Evolutionary conservation across 2,329 filamentous ascomycete genomes (phyloP).

Genomic region (Xylaria sp.): DNA sequence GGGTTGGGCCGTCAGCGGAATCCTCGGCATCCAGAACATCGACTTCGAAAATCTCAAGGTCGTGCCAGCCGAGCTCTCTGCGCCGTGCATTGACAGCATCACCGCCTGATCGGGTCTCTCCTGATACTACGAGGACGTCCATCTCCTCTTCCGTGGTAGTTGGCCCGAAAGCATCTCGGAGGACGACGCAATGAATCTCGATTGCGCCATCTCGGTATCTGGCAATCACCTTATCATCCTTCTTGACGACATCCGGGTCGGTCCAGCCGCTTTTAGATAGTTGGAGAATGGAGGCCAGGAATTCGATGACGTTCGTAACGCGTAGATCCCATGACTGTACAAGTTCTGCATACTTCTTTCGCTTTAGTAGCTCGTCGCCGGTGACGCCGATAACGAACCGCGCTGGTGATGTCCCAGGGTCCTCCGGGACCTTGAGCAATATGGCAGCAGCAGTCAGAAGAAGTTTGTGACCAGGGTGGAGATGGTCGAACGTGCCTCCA

Average conservation of each 20-base stretch:
- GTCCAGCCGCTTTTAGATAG: slow-evolving; percentile 57
- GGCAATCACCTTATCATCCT: slow-evolving; percentile 61
- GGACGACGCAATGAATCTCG: slow-evolving; percentile 80
- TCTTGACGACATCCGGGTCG: slow-evolving; percentile 51
- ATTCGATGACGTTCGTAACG: slow-evolving; percentile 74
- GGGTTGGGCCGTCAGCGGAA: slow-evolving; percentile 55
- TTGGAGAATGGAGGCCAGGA: slow-evolving; percentile 73
- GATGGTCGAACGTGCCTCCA: slow-evolving; percentile 95
- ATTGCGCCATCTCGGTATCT: slow-evolving; percentile 69
- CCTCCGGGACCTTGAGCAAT: slow-evolving; percentile 66
- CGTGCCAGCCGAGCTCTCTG: slow-evolving; percentile 76
- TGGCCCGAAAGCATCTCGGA: slow-evolving; percentile 89
- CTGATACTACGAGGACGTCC: slow-evolving; percentile 84
- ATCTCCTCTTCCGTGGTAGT: slow-evolving; percentile 85
- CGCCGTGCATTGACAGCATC: slow-evolving; percentile 87
- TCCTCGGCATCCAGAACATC: slow-evolving; percentile 81
- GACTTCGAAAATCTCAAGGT: slow-evolving; percentile 85
- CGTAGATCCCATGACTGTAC: slow-evolving; percentile 84
- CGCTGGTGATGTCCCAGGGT: slow-evolving; percentile 55
- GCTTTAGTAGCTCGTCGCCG: slow-evolving; percentile 83
- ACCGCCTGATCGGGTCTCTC: slow-evolving; percentile 86
- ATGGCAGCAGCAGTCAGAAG: slow-evolving; percentile 88
- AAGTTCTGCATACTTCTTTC: slow-evolving; percentile 86
- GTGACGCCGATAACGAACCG: slow-evolving; percentile 86
- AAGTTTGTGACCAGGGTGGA: slow-evolving; percentile 96